These are phyloP conservation scores for Kwoniella heveanensis DNA, from an alignment of 768 basidiomycete genomes.

Conservation along the genomic window DNA sequence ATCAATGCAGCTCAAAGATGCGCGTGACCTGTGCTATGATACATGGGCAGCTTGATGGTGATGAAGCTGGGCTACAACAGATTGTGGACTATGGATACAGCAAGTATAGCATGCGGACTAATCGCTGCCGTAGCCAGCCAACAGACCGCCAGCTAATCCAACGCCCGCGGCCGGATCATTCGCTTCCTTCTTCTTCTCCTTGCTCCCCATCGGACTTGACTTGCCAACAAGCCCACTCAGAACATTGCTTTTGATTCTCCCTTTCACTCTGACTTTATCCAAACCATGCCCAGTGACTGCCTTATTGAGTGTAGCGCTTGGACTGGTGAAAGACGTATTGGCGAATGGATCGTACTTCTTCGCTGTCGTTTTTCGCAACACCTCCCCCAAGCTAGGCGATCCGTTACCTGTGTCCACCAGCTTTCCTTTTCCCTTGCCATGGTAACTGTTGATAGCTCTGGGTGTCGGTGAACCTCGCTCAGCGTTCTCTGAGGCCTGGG, in stretches of 20 bases:
- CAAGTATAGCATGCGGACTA: slow-evolving; percentile 4
- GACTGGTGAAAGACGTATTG: slow-evolving; percentile 16
- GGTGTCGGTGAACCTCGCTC: not conserved
- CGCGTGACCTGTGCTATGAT: no score
- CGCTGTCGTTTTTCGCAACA: slow-evolving; percentile 39
- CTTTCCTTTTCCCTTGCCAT: slow-evolving; percentile 25
- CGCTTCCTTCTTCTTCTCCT: not conserved
- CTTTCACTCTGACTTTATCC: slow-evolving; percentile 21
- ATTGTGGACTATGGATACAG: not conserved
- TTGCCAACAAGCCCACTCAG: not conserved
- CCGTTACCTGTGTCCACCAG: not conserved
- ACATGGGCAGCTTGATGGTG: not conserved
- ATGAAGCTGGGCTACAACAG: no score
- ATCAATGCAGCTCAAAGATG: no score
- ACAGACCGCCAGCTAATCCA: slow-evolving; percentile 27
- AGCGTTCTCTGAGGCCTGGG: slow-evolving; percentile 2
- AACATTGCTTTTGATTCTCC: slow-evolving; percentile 32
- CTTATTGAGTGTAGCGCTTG: slow-evolving; percentile 3
- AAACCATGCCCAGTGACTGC: not conserved
- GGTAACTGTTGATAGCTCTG: not conserved
- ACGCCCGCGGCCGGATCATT: not conserved
- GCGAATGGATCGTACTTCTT: slow-evolving; percentile 51
- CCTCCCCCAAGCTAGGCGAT: slow-evolving; percentile 25
- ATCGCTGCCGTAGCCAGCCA: slow-evolving; percentile 51
- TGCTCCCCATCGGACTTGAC: not conserved